Base-by-base conservation (phyloP, 1,284 basidiomycete genomes). In the Bjerkandera adusta region DNA sequence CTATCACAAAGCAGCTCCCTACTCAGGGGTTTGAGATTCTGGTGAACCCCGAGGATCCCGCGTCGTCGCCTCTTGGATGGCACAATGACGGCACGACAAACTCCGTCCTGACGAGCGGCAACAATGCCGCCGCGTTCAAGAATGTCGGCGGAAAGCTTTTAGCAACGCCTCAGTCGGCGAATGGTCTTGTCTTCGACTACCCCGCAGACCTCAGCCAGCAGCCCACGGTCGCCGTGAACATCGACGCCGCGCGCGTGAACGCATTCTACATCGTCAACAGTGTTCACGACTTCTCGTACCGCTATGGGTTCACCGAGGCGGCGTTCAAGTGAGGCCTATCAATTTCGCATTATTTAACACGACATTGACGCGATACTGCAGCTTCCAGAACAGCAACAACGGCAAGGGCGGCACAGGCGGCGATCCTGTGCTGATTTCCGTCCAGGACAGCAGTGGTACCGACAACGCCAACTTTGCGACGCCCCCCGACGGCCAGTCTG, bases 201-300 rank as follows among this genome's bases (percentile, higher is more conserved):
- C 59, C 60, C 5, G 61, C 49, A 51, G 61, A 58, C 51, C 38
- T 62, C 15, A 50, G 33, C 8, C 40, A 29, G 2, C 52, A 58
- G 11, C 67, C 67, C 8, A 63, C 58, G 8, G 54, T 55, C 10
- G 50, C 57, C 12, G 60, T 67, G 13, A 67, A 81, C 58, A 49
- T 76, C 18, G 63, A 77, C 48, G 74, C 75, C 11, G 75, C 76
- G 1, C 62, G 70, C 21, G 66, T 65, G 1, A 79, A 80, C 56
- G 68, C 71, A 0, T 80, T 81, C 60, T 79, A 78, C 56, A 45
- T 75, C 36, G 65, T 69, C 44, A 79, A 79, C 60, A 59, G 63
- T 8, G 57, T 77, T 21, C 77, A 81, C 53, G 77, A 79, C 56
- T 60, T 75, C 30, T 62, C 67, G 32, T 79, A 79, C 60, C 65